Evolutionary conservation across 1,139 yeast genomes (phyloP).

Genomic region (Kurtzmaniella natalensis): DNA sequence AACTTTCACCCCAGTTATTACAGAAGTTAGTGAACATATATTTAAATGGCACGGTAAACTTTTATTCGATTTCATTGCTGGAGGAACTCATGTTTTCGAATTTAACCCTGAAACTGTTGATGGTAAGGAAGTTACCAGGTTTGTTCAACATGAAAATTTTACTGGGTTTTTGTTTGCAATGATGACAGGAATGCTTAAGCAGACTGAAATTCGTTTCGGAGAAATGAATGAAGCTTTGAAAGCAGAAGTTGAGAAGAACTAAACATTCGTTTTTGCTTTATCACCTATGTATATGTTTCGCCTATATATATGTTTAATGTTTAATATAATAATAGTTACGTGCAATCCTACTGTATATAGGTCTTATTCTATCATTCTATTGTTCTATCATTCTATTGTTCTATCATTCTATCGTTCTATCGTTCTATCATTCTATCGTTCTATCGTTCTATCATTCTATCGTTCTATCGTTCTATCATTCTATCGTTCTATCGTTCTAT

Average conservation of each 20-base stretch:
- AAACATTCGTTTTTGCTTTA: no score
- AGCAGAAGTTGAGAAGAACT: conserved; percentile 5
- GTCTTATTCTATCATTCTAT: no score
- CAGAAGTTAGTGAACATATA: conserved; percentile 7
- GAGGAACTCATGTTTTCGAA: conserved; percentile 13
- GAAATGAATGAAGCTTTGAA: conserved; percentile 6
- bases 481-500: no score
- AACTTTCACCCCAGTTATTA: conserved; percentile 10
- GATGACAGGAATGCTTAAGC: conserved; percentile 3
- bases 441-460: no score
- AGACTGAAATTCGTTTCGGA: conserved; percentile 4
- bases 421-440: no score
- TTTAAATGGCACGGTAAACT: conserved; percentile 14
- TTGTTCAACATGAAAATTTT: conserved; percentile 13
- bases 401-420: no score
- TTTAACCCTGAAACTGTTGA: conserved; percentile 10
- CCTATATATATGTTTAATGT: no score
- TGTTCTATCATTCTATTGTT: no score
- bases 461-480: no score
- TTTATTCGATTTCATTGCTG: conserved; percentile 12
- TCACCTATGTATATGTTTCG: no score
- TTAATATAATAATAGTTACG: no score
- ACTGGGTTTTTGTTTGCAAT: conserved; percentile 11
- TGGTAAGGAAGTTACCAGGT: conserved; percentile 10
- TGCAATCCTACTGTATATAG: no score